Conservation (phyloP, 371 early-diverging fungal species). For the Mortierella sp. region DNA sequence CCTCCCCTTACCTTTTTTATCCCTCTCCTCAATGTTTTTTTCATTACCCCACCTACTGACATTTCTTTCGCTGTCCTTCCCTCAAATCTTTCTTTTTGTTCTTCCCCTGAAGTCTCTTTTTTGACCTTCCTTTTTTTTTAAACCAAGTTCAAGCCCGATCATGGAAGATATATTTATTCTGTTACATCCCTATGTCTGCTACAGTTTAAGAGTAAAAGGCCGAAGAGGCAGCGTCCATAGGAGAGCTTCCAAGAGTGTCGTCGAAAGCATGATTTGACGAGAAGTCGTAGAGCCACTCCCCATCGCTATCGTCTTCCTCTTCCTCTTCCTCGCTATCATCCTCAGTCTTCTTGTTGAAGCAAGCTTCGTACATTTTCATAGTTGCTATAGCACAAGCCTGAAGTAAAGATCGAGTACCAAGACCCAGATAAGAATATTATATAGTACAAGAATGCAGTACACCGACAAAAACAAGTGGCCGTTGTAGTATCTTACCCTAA, state of each 20-base stretch:
- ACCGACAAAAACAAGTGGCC: not conserved
- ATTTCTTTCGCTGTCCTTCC: too few relatives aligned
- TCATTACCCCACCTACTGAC: too few relatives aligned
- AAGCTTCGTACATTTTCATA: not conserved
- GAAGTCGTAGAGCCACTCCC: slow-evolving; percentile 17
- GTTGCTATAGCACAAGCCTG: too few relatives aligned
- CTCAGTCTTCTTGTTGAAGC: not conserved
- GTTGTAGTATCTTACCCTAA: slow-evolving; percentile 26
- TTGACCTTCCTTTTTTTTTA: too few relatives aligned
- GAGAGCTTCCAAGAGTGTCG: slow-evolving; percentile 21
- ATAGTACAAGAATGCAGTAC: too few relatives aligned
- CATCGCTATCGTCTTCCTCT: not conserved
- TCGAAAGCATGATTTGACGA: slow-evolving; percentile 20
- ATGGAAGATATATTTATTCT: too few relatives aligned
- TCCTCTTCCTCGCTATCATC: slow-evolving; percentile 7
- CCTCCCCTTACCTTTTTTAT: too few relatives aligned
- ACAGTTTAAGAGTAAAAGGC: slow-evolving; percentile 10
- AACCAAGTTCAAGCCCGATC: too few relatives aligned
- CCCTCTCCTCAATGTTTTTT: too few relatives aligned
- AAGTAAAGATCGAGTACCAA: not conserved
- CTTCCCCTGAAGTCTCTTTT: too few relatives aligned
- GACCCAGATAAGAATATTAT: not conserved
- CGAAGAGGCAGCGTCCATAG: slow-evolving; percentile 19
- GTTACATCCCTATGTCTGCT: too few relatives aligned
- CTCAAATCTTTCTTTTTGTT: too few relatives aligned